A percentile compares a stretch with the other conserved stretches of the same genome.
Evolutionary conservation across 108 stramenopile genomes (phyloP).

Genomic region (Poteriospumella lacustris): DNA sequence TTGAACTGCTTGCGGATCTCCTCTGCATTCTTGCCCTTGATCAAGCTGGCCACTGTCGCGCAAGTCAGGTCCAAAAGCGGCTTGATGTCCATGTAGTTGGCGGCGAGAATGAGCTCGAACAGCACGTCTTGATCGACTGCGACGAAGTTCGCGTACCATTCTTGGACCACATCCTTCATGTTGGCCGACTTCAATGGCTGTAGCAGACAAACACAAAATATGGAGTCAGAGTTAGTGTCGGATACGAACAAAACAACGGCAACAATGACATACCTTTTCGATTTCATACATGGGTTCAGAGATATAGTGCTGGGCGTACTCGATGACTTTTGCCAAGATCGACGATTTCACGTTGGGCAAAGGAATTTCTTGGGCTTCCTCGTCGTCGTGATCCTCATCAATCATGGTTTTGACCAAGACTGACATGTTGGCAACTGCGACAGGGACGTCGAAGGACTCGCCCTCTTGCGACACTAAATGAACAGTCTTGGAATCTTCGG

Average conservation of each 20-base stretch:
- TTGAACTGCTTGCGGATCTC: slow-evolving; percentile 31
- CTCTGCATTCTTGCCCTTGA: slow-evolving; percentile 64
- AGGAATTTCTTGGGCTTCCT: slow-evolving; percentile 86
- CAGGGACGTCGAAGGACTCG: slow-evolving; percentile 79
- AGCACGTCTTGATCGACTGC: slow-evolving; percentile 91
- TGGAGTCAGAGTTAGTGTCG: not conserved
- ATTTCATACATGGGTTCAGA: slow-evolving; percentile 96
- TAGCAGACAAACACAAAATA: not conserved
- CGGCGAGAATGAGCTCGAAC: slow-evolving; percentile 96
- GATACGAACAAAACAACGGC: not conserved
- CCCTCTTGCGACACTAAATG: slow-evolving; percentile 84
- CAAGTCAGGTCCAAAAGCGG: slow-evolving; percentile 95
- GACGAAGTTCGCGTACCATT: slow-evolving; percentile 99
- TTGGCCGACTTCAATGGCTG: slow-evolving; percentile 84
- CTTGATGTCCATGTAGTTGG: slow-evolving; percentile 72
- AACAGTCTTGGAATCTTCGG: no score
- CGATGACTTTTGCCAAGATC: slow-evolving; percentile 93
- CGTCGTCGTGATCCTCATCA: slow-evolving; percentile 76
- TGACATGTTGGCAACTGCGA: slow-evolving; percentile 88
- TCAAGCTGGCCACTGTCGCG: slow-evolving; percentile 96
- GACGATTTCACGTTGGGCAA: slow-evolving; percentile 93
- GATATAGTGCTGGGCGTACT: slow-evolving; percentile 87
- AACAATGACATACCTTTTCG: slow-evolving; percentile 62
- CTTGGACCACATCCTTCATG: slow-evolving; percentile 97
- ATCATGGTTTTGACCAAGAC: slow-evolving; percentile 98